Evolutionary conservation across 2,329 filamentous ascomycete species (phyloP).

Genomic region (Curvularia eragrostidis): DNA sequence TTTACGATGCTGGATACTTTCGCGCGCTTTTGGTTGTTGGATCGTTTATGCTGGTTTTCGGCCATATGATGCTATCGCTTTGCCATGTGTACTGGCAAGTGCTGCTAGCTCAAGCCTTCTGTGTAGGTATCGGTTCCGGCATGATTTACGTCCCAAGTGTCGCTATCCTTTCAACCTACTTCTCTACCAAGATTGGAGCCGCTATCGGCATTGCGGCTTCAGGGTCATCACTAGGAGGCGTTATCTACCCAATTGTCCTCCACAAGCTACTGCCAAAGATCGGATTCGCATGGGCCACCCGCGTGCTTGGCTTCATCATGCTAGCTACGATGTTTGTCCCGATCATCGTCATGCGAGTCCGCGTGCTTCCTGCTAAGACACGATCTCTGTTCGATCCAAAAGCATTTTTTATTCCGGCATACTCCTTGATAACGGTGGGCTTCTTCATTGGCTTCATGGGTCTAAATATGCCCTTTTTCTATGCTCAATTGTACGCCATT

Average conservation of each 20-base stretch:
- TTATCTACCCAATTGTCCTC: slow-evolving; percentile 63
- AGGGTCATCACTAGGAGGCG: slow-evolving; percentile 53
- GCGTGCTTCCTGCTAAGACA: slow-evolving; percentile 52
- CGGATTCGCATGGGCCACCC: slow-evolving; percentile 69
- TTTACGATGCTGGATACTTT: slow-evolving; percentile 60
- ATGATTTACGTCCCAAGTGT: slow-evolving; percentile 55
- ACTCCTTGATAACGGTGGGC: slow-evolving; percentile 51
- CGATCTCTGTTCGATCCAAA: slow-evolving; percentile 53
- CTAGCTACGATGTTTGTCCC: slow-evolving; percentile 55
- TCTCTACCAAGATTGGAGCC: slow-evolving; percentile 53
- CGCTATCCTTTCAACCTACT: slow-evolving; percentile 58
- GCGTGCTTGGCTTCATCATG: slow-evolving; percentile 70
- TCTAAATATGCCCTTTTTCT: slow-evolving; percentile 59
- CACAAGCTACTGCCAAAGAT: slow-evolving; percentile 64
- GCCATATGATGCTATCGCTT: slow-evolving; percentile 60
- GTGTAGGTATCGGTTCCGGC: slow-evolving; percentile 56
- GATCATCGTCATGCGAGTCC: slow-evolving; percentile 52
- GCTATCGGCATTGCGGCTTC: slow-evolving; percentile 56
- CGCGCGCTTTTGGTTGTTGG: slow-evolving; percentile 53
- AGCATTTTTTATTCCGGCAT: slow-evolving; percentile 54
- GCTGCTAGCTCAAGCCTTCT: slow-evolving; percentile 58
- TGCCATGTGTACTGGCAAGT: slow-evolving; percentile 58
- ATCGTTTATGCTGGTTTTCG: slow-evolving; percentile 55
- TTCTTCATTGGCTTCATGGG: slow-evolving; percentile 57
- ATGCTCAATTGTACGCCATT: slow-evolving; percentile 65